Percentiles rank a stretch among this genome's conserved stretches.
phyloP scores from a whole-genome alignment of 2,329 filamentous ascomycete species.

The Monilinia fructigena region DNA sequence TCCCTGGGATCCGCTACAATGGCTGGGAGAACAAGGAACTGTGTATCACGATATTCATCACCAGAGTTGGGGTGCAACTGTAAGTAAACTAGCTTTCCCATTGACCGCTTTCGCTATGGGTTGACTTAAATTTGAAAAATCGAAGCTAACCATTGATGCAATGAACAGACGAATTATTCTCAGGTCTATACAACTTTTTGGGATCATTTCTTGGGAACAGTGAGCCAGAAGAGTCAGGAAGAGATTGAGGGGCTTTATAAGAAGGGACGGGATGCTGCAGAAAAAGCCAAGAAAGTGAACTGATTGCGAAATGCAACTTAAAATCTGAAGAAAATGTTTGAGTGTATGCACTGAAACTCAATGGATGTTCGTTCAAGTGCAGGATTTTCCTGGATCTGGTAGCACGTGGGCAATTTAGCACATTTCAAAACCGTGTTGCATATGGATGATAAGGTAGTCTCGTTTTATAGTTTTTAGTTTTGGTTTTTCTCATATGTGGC shows the following conservation, averaged over 20 bases:
- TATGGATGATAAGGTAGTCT: not conserved
- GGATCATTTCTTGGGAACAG: conserved; percentile 10
- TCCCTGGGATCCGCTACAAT: conserved; percentile 71
- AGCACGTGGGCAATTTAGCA: no score
- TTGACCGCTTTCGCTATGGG: no score
- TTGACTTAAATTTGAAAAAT: not conserved
- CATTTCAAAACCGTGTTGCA: not conserved
- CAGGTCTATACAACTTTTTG: conserved; percentile 18
- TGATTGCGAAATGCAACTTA: not conserved
- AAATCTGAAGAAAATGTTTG: not conserved
- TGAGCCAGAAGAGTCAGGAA: not conserved
- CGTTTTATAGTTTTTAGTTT: not conserved
- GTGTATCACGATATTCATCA: conserved; percentile 23
- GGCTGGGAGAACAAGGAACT: conserved; percentile 20
- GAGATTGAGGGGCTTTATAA: conserved; percentile 11
- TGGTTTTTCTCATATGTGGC: no score
- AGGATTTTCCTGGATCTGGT: not conserved
- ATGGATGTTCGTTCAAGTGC: not conserved
- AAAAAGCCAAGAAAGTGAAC: conserved; percentile 6
- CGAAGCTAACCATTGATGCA: not conserved
- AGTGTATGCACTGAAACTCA: not conserved
- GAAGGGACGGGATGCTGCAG: not conserved
- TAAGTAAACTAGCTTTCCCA: not conserved
- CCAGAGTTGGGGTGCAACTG: conserved; percentile 20
- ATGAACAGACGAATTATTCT: conserved; percentile 9